Percentiles rank a stretch among this genome's conserved stretches.
phyloP scores from a whole-genome alignment of 2,329 filamentous ascomycete species.

The Camillea tinctor region DNA sequence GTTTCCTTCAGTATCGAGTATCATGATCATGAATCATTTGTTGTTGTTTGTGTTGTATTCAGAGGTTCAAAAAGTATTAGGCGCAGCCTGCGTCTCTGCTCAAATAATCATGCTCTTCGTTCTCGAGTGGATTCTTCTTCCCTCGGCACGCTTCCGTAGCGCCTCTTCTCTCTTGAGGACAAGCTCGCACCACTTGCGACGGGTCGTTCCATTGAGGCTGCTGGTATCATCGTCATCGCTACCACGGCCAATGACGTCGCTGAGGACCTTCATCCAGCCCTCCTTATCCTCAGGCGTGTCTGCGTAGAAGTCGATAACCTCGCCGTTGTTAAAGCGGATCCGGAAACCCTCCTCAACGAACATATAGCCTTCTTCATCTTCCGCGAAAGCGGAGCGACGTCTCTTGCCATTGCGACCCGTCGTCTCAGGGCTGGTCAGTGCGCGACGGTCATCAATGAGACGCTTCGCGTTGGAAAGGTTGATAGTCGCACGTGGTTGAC shows the following conservation, averaged over 20 bases:
- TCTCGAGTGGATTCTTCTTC: constrained; percentile 51
- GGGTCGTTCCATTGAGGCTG: constrained; percentile 40
- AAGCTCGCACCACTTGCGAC: constrained; percentile 65
- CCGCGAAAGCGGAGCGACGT: constrained; percentile 91
- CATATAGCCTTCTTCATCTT: constrained; percentile 99
- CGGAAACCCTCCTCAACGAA: constrained; percentile 99
- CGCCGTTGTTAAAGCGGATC: constrained; percentile 96
- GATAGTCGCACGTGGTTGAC: constrained; percentile 94
- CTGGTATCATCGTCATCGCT: constrained; percentile 45
- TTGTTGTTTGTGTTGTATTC: not conserved
- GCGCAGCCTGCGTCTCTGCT: constrained; percentile 21
- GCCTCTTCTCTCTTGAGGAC: constrained; percentile 64
- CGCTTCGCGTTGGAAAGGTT: constrained; percentile 91
- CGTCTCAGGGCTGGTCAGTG: constrained; percentile 80
- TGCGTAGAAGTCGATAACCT: constrained; percentile 98
- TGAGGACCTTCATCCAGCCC: constrained; percentile 87
- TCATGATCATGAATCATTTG: not conserved
- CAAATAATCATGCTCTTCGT: constrained; percentile 58
- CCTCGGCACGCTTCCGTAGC: constrained; percentile 53
- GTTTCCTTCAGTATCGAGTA: not conserved
- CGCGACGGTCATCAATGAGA: constrained; percentile 85
- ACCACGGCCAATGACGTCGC: constrained; percentile 64
- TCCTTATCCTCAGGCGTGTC: constrained; percentile 86
- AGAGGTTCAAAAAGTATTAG: constrained; percentile 7
- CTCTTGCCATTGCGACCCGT: constrained; percentile 74